Base-by-base conservation (phyloP, 192 early-diverging fungal genomes). In the Haplosporangium gracile region DNA sequence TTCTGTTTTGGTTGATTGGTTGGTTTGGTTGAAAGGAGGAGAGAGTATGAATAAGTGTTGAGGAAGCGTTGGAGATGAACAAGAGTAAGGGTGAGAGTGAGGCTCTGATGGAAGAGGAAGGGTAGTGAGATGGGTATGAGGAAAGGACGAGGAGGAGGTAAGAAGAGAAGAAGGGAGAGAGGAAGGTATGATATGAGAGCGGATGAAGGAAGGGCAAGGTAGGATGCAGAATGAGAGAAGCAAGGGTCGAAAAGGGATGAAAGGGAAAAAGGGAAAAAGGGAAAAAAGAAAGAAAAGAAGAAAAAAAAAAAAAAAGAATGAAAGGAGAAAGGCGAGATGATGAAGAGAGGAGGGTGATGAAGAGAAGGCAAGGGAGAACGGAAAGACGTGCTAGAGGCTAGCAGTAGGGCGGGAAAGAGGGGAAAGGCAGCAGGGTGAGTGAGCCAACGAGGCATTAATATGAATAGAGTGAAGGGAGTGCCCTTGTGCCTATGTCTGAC, bases 341-440 rank as follows among this genome's bases (percentile, higher is more conserved):
- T 16, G 26, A 26, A 16, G 40, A 43, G 32, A 11, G 11, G 11
- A 22, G 20, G 47, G 53, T 10, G 70, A 24, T 57, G 68, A 32
- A 32, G 63, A 80, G 32, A 73, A 45, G 39, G 1, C 34, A 18
- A 18, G 16, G 34, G 68, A 60, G 65, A 38, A 80, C 11, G 26
- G 51, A 73, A 45, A 74, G 32, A 80, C 32, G 38, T 29, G 51
- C 49, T 45, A 49, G 72, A 73, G 72, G 39, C n/a, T 74, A 40
- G 39, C 60, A 32, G 60, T n/a, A 63, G 39, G 45, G 74, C 18
- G 72, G 39, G 45, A 7, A 20, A 53, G n/a, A 20, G 63, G 36
- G 29, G 29, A 77, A 22, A 8, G n/a, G n/a, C n/a, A n/a, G 68
- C n/a, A 55, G 43, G 40, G 29, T 9, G 13, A 20, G n/a, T 22